A percentile compares a stretch with the other conserved stretches of the same genome.
Conservation (phyloP, 192 early-diverging fungal species). For the Podila verticillata region DNA sequence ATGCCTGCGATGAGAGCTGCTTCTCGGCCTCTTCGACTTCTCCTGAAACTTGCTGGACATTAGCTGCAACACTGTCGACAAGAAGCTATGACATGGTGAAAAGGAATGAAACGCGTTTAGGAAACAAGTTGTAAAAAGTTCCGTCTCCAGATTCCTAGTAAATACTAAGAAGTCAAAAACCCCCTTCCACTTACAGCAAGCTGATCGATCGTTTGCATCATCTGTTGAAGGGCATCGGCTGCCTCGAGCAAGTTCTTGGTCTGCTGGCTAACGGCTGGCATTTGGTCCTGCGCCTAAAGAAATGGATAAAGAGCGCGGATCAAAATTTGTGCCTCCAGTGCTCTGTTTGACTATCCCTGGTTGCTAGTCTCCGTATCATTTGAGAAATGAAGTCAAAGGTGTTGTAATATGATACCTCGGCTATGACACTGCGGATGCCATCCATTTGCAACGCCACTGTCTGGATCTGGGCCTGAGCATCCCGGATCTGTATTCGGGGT, state of each 20-base stretch:
- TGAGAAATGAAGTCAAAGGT: background rate
- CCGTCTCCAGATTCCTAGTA: too few species aligned
- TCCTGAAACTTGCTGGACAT: constrained; percentile 11
- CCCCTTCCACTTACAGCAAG: constrained; percentile 16
- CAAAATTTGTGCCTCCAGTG: background rate
- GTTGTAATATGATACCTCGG: constrained; percentile 15
- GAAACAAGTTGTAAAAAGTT: too few species aligned
- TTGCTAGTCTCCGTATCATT: background rate
- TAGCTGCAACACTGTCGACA: constrained; percentile 28
- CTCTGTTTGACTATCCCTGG: too few species aligned
- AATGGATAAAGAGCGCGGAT: background rate
- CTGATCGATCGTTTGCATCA: constrained; percentile 28
- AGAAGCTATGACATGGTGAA: constrained; percentile 12
- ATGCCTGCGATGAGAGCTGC: constrained; percentile 14
- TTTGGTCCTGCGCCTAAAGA: constrained; percentile 20
- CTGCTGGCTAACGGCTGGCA: constrained; percentile 20
- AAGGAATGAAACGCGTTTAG: background rate
- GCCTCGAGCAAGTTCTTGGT: constrained; percentile 19
- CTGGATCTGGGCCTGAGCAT: constrained; percentile 35
- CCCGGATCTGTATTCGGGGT: constrained; percentile 8
- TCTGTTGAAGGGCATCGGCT: constrained; percentile 28
- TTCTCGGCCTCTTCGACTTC: constrained; percentile 31
- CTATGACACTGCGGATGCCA: constrained; percentile 16
- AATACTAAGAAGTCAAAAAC: background rate
- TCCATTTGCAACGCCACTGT: constrained; percentile 50